Base-by-base conservation (phyloP, 257 asterid genomes). In the Nicotiana noctiflora region DNA sequence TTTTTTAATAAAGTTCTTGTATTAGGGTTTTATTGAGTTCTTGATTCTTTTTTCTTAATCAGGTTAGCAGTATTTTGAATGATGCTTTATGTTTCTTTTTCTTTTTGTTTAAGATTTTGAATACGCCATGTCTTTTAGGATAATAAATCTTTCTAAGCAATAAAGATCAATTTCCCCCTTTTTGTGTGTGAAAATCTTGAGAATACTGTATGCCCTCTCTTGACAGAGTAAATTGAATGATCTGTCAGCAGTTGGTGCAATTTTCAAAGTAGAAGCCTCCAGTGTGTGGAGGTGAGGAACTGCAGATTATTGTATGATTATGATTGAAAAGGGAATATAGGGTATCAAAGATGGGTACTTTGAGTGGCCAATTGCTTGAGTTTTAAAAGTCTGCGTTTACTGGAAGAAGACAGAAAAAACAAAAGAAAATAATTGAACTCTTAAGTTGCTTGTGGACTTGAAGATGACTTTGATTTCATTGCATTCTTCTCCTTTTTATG, bases 401-500 rank as follows among this genome's bases (percentile, higher is more conserved):
- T 25, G 27, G 27, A 25, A 25, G 27, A 25, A 25, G n/a, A 4
- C 6, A 52, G 57, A 52, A 14, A 52, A 6, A 56, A 6, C 12
- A 27, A 40, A 40, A 2, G 49, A 40, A 18, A n/a, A 56, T 19
- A n/a, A 13, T 32, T 15, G 40, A 55, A 53, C 25, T 31, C 12
- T 18, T 2, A 3, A 18, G 76, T 72, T 74, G 59, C 52, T 51
- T 23, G 60, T 44, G 21, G 77, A 66, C 19, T 72, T 14, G 9
- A 4, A 6, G 8, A 60, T 76, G 53, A 34, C 74, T 80, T 53
- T 59, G 31, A 57, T 80, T 82, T 84, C 72, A 74, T 53, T 46
- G 34, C 72, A 27, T 17, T 67, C 57, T 81, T 25, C 1, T 82
- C 17, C 65, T 72, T 21, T 81, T 34, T 5, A n/a, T 19, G 56